Conservation (phyloP, 1,284 basidiomycete genomes). For the Puccinia horiana region DNA sequence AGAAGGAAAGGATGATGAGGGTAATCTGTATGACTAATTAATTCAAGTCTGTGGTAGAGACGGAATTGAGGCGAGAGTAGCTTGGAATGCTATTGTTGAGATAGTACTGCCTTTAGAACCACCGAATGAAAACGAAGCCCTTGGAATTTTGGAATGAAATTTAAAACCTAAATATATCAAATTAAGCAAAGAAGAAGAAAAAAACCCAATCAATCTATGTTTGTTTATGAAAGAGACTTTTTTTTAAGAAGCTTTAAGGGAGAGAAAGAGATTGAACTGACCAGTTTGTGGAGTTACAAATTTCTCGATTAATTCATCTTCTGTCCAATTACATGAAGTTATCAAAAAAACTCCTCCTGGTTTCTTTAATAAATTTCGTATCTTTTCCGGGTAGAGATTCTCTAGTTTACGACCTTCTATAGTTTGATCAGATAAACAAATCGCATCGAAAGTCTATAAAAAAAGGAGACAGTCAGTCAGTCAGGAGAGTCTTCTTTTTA, state of each 20-base stretch:
- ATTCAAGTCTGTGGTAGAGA: too few species aligned
- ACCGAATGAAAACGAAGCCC: slow-evolving; percentile 26
- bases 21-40: too few species aligned
- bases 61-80: too few species aligned
- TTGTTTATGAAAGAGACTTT: neutral
- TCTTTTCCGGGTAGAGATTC: slow-evolving; percentile 15
- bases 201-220: neutral
- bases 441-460: slow-evolving; percentile 47
- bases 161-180: slow-evolving; percentile 5
- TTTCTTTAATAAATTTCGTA: slow-evolving; percentile 13
- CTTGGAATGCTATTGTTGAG: slow-evolving; percentile 39
- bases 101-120: slow-evolving; percentile 29
- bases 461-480: neutral
- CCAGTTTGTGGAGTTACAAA: slow-evolving; percentile 23
- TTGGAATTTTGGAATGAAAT: slow-evolving; percentile 42
- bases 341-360: slow-evolving; percentile 36
- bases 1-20: too few species aligned
- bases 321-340: slow-evolving; percentile 47
- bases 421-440: slow-evolving; percentile 23
- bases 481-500: neutral
- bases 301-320: slow-evolving; percentile 22
- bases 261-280: neutral
- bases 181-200: slow-evolving; percentile 4
- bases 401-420: slow-evolving; percentile 14
- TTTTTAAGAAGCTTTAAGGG: neutral